Evolutionary conservation across 257 asterid species (phyloP).

Genomic region (Lycium barbarum): DNA sequence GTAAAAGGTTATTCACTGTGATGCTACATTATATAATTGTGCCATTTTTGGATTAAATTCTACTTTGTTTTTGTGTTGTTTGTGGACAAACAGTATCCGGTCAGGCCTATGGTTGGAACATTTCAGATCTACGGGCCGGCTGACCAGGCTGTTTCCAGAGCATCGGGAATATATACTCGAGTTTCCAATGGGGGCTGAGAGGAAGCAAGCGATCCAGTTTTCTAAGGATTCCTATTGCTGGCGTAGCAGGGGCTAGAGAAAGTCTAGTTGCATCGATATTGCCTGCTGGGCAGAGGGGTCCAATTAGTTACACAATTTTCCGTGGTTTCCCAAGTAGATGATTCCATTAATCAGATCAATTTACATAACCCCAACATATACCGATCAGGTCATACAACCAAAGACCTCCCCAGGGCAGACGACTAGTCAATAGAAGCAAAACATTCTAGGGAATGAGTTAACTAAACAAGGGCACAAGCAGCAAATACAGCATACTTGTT

Average conservation of each 20-base stretch:
- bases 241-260: constrained; percentile 5
- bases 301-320: background rate
- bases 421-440: background rate
- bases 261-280: background rate
- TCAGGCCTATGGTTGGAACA: background rate
- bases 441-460: background rate
- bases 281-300: background rate
- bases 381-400: background rate
- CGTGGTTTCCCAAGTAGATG: constrained; percentile 16
- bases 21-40: constrained; percentile 12
- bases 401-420: background rate
- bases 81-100: background rate
- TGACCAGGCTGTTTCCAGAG: background rate
- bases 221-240: background rate
- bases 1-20: background rate
- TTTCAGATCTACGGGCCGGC: background rate
- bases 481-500: background rate
- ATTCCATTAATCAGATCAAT: constrained; percentile 17
- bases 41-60: constrained; percentile 18
- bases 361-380: constrained; percentile 10
- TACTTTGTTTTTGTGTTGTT: constrained; percentile 8
- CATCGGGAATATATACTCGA: constrained; percentile 10
- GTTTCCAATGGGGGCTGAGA: background rate
- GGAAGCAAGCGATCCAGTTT: background rate
- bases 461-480: constrained; percentile 2